Percentiles rank a stretch among this genome's conserved stretches.
phyloP scores from a whole-genome alignment of 73 alveolate species.

The Blepharisma japonicum region DNA sequence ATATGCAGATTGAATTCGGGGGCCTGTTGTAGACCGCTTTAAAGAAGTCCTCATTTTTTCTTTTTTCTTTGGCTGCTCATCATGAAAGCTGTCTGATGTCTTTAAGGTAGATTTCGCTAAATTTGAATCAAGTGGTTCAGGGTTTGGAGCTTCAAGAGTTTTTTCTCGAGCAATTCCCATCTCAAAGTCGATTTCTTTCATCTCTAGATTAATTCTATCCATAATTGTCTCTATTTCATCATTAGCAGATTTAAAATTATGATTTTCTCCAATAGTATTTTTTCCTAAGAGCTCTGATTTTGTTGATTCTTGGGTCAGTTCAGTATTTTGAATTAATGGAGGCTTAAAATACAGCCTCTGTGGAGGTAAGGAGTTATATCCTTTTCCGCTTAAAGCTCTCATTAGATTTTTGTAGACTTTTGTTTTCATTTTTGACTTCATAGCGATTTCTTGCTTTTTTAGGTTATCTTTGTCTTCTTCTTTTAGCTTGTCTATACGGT shows the following conservation, averaged over 20 bases:
- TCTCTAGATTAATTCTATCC: slow-evolving; percentile 9
- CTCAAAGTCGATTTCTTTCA: slow-evolving; percentile 12
- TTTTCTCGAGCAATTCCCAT: slow-evolving; percentile 5
- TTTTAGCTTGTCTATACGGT: neutral
- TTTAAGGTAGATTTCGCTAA: too few species aligned
- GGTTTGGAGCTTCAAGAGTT: neutral
- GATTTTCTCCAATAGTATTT: neutral
- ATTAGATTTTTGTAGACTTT: neutral
- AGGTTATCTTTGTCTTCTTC: slow-evolving; percentile 4
- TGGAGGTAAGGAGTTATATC: neutral
- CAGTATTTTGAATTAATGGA: neutral
- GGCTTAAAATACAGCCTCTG: slow-evolving; percentile 11
- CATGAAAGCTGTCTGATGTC: too few species aligned
- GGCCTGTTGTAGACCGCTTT: too few species aligned
- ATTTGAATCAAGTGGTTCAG: neutral
- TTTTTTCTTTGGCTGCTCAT: too few species aligned
- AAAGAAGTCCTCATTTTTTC: too few species aligned
- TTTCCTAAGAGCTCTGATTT: neutral
- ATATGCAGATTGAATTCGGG: too few species aligned
- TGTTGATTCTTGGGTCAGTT: neutral
- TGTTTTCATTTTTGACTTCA: slow-evolving; percentile 29
- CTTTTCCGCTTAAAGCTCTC: slow-evolving; percentile 8
- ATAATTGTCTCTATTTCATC: slow-evolving; percentile 8
- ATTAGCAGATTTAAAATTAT: neutral
- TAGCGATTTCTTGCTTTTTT: slow-evolving; percentile 4